phyloP scores from a whole-genome alignment of 805 yeast species.

The Clavispora santaluciae region DNA sequence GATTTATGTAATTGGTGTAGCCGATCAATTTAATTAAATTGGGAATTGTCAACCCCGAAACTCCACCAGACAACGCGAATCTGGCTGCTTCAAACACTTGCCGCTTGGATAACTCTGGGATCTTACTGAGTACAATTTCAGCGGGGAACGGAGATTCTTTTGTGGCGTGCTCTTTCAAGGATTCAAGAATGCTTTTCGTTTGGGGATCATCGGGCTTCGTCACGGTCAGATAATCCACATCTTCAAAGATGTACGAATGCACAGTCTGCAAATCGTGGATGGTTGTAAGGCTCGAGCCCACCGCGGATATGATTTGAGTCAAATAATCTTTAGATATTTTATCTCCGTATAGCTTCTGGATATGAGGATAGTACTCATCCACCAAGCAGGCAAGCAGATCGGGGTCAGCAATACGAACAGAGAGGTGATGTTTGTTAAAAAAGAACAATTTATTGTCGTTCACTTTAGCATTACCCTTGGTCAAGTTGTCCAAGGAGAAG shows the following conservation, averaged over 20 bases:
- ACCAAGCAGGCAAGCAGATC: conserved; percentile 32
- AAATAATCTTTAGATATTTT: conserved; percentile 29
- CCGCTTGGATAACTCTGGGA: conserved; percentile 23
- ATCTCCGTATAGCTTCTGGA: conserved; percentile 9
- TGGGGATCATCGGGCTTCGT: conserved; percentile 11
- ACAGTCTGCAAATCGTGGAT: conserved; percentile 46
- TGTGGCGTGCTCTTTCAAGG: conserved; percentile 1
- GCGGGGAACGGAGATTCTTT: not conserved
- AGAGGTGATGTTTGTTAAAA: conserved; percentile 72
- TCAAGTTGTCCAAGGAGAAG: conserved; percentile 68
- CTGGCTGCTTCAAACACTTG: conserved; percentile 55
- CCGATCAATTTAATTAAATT: conserved; percentile 55
- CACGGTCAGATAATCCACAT: conserved; percentile 25
- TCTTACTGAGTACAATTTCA: not conserved
- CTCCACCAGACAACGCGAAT: conserved; percentile 64
- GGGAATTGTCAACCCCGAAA: conserved; percentile 66
- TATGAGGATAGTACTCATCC: conserved; percentile 22
- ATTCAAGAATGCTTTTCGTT: conserved; percentile 3
- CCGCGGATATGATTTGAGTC: conserved; percentile 32
- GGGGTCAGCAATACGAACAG: conserved; percentile 36
- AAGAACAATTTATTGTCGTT: conserved; percentile 67
- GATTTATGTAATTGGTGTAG: conserved; percentile 3
- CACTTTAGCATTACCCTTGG: conserved; percentile 93
- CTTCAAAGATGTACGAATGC: conserved; percentile 47
- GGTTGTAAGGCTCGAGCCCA: conserved; percentile 48